Conservation (phyloP, 108 stramenopile species). For the Cyclotella kingstonii region DNA sequence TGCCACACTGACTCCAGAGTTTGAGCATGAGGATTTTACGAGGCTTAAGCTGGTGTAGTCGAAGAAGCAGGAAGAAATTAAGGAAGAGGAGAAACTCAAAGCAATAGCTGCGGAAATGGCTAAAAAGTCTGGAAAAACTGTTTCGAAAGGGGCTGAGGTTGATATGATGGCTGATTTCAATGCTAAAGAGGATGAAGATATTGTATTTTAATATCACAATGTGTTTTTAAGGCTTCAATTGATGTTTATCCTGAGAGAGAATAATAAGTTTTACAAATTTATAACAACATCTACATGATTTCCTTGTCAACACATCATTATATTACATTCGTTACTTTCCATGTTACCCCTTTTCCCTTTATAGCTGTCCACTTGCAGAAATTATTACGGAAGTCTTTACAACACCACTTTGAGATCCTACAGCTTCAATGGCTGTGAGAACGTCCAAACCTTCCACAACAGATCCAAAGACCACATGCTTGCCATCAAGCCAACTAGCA, state of each 20-base stretch:
- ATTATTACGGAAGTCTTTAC: conserved; percentile 69
- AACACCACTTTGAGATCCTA: conserved; percentile 69
- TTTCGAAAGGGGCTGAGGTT: conserved; percentile 47
- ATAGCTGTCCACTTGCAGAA: conserved; percentile 82
- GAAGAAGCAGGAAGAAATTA: conserved; percentile 67
- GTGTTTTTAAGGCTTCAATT: neutral
- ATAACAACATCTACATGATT: no score
- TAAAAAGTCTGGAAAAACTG: conserved; percentile 8
- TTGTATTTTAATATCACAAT: conserved; percentile 69
- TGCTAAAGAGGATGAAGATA: conserved; percentile 82
- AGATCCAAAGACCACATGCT: conserved; percentile 89
- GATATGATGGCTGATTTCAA: conserved; percentile 80
- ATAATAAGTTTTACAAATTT: no score
- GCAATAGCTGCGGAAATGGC: conserved; percentile 33
- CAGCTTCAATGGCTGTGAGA: conserved; percentile 80
- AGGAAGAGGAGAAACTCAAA: conserved; percentile 30
- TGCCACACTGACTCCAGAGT: no score
- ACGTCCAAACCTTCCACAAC: conserved; percentile 80
- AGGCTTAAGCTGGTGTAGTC: conserved; percentile 95
- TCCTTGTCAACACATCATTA: no score
- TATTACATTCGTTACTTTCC: no score
- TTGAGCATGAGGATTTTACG: conserved; percentile 98
- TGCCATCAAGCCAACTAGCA: conserved; percentile 82
- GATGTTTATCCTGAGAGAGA: no score
- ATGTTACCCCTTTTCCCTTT: no score